These are phyloP conservation scores for Vitis labrusca DNA, from an alignment of 164 flowering plant species.

Conservation along the genomic window DNA sequence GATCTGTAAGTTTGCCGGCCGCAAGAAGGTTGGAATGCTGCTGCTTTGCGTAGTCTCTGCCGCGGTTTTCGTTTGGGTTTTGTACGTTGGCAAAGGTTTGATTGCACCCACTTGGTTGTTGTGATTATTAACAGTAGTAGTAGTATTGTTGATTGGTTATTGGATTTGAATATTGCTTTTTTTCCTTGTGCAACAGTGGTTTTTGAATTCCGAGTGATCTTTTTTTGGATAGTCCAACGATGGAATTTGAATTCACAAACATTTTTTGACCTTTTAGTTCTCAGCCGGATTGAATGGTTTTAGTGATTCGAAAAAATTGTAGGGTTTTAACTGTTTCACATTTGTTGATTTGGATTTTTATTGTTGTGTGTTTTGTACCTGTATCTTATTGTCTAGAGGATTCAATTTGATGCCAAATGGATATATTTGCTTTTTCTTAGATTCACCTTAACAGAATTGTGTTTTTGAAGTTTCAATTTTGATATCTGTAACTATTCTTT, in stretches of 20 bases:
- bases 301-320: neutral
- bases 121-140: neutral
- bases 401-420: too few species aligned
- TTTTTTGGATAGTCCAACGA: too few species aligned
- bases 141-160: neutral
- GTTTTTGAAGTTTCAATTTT: neutral
- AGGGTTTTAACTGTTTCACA: neutral
- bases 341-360: neutral
- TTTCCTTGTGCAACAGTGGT: neutral
- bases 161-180: neutral
- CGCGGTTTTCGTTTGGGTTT: conserved; percentile 54
- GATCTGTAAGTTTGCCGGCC: conserved; percentile 61
- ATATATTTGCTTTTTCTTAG: too few species aligned
- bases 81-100: conserved; percentile 66
- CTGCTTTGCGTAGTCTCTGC: conserved; percentile 56
- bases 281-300: too few species aligned
- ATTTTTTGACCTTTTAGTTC: too few species aligned
- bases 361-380: too few species aligned
- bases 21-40: conserved; percentile 76
- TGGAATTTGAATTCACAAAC: too few species aligned
- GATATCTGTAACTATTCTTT: neutral
- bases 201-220: neutral
- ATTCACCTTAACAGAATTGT: neutral
- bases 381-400: too few species aligned
- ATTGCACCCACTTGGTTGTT: neutral